A percentile compares a stretch with the other conserved stretches of the same genome.
phyloP scores from a whole-genome alignment of 371 early-diverging fungal genomes.

The Capillidium rhysosporum region DNA sequence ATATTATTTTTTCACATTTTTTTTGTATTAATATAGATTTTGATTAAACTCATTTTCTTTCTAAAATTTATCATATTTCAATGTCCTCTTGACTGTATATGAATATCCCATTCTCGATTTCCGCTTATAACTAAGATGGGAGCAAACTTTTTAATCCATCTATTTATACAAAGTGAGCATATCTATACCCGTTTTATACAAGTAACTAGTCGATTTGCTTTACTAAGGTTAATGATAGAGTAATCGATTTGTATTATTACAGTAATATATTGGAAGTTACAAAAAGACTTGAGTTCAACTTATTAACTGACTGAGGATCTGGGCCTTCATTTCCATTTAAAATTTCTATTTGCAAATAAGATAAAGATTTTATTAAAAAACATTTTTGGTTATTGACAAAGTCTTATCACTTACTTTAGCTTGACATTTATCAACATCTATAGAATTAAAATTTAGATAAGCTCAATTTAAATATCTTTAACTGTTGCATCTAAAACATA shows the following conservation, averaged over 20 bases:
- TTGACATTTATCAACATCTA: slow-evolving; percentile 31
- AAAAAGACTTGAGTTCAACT: too few relatives aligned
- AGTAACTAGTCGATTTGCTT: slow-evolving; percentile 4
- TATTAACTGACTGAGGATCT: slow-evolving; percentile 5
- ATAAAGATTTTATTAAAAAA: not conserved
- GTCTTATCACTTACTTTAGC: slow-evolving; percentile 27
- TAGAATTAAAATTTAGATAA: not conserved
- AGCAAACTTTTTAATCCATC: slow-evolving; percentile 10
- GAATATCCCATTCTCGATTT: slow-evolving; percentile 42
- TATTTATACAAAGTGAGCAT: slow-evolving; percentile 4
- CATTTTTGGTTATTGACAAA: slow-evolving; percentile 24
- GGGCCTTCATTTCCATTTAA: slow-evolving; percentile 14
- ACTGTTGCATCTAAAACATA: slow-evolving; percentile 65
- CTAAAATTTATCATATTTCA: slow-evolving; percentile 14
- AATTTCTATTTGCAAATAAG: slow-evolving; percentile 10
- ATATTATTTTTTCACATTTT: not conserved
- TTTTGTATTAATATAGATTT: not conserved
- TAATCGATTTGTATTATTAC: not conserved
- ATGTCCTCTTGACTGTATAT: slow-evolving; percentile 35
- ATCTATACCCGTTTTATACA: not conserved
- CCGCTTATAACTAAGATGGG: slow-evolving; percentile 35
- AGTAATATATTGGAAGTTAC: too few relatives aligned
- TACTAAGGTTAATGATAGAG: too few relatives aligned
- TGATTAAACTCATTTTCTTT: not conserved
- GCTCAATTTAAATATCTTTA: slow-evolving; percentile 11